Conservation (phyloP, 2,329 filamentous ascomycete species). For the Aspergillus vadensis region DNA sequence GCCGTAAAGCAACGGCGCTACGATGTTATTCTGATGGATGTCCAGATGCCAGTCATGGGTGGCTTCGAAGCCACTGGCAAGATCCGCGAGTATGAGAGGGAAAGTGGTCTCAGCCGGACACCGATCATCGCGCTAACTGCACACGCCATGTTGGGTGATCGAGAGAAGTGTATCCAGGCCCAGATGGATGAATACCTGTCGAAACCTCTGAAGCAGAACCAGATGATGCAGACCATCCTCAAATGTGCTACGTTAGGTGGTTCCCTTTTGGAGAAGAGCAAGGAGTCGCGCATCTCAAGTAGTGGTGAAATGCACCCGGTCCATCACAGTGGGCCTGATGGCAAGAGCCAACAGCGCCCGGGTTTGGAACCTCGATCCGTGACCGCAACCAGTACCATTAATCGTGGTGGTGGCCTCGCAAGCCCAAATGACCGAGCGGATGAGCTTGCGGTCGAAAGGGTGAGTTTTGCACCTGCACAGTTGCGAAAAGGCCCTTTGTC, state of each 20-base stretch:
- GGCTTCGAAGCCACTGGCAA: slow-evolving; percentile 96
- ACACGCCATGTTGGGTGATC: slow-evolving; percentile 97
- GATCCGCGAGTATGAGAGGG: slow-evolving; percentile 91
- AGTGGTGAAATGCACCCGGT: slow-evolving; percentile 42
- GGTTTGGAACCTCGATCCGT: slow-evolving; percentile 64
- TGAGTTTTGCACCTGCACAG: slow-evolving; percentile 39
- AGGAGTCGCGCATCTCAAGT: slow-evolving; percentile 44
- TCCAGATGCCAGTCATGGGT: slow-evolving; percentile 99
- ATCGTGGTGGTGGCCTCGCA: slow-evolving; percentile 54
- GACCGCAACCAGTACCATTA: slow-evolving; percentile 66
- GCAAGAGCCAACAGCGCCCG: slow-evolving; percentile 52
- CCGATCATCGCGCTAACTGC: slow-evolving; percentile 96
- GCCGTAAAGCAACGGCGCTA: slow-evolving; percentile 90
- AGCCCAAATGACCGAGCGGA: slow-evolving; percentile 65
- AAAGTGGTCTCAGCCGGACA: slow-evolving; percentile 75
- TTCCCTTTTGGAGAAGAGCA: slow-evolving; percentile 46
- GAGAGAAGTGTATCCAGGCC: slow-evolving; percentile 96
- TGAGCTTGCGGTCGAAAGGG: slow-evolving; percentile 62
- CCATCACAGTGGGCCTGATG: slow-evolving; percentile 33
- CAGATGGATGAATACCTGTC: slow-evolving; percentile 99
- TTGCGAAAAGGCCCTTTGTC: slow-evolving; percentile 20
- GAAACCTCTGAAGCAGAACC: slow-evolving; percentile 94
- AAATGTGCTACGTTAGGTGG: slow-evolving; percentile 88
- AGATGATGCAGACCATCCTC: slow-evolving; percentile 95
- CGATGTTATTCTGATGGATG: slow-evolving; percentile 97